Evolutionary conservation across 345 rosid genomes (phyloP), one percentile per base, ranked within the genome.

Genomic region (Populus euphratica): DNA sequence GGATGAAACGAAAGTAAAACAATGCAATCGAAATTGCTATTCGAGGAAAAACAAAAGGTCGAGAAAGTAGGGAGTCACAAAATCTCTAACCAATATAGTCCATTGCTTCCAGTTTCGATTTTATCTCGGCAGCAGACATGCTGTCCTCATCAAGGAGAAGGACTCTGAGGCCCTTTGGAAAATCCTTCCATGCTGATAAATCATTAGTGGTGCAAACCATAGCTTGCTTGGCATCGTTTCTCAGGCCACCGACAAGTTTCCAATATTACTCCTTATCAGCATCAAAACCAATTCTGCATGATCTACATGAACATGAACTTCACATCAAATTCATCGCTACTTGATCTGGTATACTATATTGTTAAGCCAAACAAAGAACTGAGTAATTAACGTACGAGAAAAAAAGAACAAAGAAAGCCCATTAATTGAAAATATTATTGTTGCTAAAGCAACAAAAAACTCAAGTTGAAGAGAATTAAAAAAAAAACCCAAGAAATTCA

Each of bases 201-300:
- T 94, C 94, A 79, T 88, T 79, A 70, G 89, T 89, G 76, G 96
- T 90, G 87, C 86, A 84, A 86, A 94, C 92, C 99, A 96, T 96
- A 85, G 96, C 93, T 96, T 91, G 90, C 84, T 91, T 89, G 89
- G 98, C 99, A 96, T 94, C 89, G 86, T 90, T 91, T 90, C 90
- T 83, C 90, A 92, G 87, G 89, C 89, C 81, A 75, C 87, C 83
- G 31, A 82, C 85, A 76, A 74, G 74, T 74, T 72, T 83, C 67
- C 85, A 72, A 54, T 75, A 56, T 76, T 81, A 68, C 73, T 18
- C 73, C 79, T 77, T 23, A 54, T 62, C 67, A 73, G 16, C 78
- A 72, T 79, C 71, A 23, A 67, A 70, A 65, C 49, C 38, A 84
- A 66, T 76, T 80, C 89, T 85, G 82, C 82, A 80, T 54, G 20